Percentiles rank a stretch among this genome's conserved stretches.
Evolutionary conservation across 108 stramenopile genomes (phyloP).

Genomic region (Aurantiochytrium sp.): DNA sequence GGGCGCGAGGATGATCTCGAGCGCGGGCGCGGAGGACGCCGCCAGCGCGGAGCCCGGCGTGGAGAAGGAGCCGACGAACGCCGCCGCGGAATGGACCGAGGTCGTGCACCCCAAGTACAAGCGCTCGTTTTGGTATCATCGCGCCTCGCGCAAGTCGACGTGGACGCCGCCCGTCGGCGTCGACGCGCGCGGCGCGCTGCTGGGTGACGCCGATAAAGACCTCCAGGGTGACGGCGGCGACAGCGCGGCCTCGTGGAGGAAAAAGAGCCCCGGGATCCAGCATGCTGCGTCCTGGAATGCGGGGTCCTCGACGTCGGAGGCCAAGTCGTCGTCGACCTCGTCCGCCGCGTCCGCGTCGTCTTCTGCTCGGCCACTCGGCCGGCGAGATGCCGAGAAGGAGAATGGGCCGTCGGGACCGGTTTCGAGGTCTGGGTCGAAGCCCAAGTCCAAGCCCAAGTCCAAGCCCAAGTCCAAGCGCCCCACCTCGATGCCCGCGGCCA

Average conservation of each 20-base stretch:
- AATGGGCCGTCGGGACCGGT: background rate
- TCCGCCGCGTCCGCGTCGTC: background rate
- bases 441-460: too few relatives aligned
- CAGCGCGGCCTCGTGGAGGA: background rate
- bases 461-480: too few relatives aligned
- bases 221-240: background rate
- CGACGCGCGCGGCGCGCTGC: background rate
- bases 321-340: background rate
- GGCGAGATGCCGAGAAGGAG: background rate
- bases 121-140: background rate
- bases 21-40: background rate
- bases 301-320: background rate
- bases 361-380: background rate
- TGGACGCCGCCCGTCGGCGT: background rate
- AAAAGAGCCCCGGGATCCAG: background rate
- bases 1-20: background rate
- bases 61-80: background rate
- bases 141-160: background rate
- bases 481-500: too few relatives aligned
- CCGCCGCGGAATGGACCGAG: background rate
- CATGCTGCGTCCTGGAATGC: too few relatives aligned
- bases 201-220: background rate
- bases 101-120: constrained; percentile 13
- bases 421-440: too few relatives aligned
- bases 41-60: background rate